Evolutionary conservation across 768 basidiomycete species (phyloP), one percentile per base, ranked within the genome.

Genomic region (Mycena rebaudengoi): DNA sequence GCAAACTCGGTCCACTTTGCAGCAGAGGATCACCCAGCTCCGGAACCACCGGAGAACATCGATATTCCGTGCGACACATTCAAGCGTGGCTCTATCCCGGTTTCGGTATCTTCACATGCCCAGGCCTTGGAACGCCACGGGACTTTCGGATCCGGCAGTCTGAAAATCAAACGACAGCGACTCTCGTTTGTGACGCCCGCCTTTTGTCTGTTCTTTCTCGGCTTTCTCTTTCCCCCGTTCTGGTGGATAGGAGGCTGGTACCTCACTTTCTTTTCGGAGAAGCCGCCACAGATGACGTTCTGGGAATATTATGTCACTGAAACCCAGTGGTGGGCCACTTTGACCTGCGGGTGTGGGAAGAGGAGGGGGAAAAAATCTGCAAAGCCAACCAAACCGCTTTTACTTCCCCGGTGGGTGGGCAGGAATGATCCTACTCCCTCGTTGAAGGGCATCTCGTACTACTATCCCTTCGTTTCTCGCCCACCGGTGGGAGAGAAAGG

Each of bases 191-290:
- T 59, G 41, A 68, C 66, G 25, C 66, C 66, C n/a, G 66, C 66
- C 6, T 68, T 68, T 39, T 68, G 66, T 45, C 55, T 55, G 26
- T 68, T 68, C 55, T 68, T 62, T 48, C 62, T 68, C n/a, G 66
- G 66, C 39, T 68, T 68, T 50, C 43, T 68, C 40, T 64, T 68
- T 30, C 62, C 62, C 37, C 66, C 62, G 11, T 8, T 60, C 30
- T 68, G 66, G 66, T 68, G 66, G 66, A 45, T 68, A 48, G 66
- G 66, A 43, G 66, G 66, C 14, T 68, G 66, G 66, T 68, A 68
- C 46, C 65, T 65, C 29, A 65, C 67, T 13, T 23, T 59, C 43
- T 68, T 68, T 56, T 13, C 55, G 21, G 67, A 68, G 56, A 62
- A 54, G 37, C 64, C 67, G 39, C 44, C 56, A 29, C 26, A 43